Evolutionary conservation across 1,139 yeast species (phyloP).

Genomic region (Lodderomyces elongisporus): DNA sequence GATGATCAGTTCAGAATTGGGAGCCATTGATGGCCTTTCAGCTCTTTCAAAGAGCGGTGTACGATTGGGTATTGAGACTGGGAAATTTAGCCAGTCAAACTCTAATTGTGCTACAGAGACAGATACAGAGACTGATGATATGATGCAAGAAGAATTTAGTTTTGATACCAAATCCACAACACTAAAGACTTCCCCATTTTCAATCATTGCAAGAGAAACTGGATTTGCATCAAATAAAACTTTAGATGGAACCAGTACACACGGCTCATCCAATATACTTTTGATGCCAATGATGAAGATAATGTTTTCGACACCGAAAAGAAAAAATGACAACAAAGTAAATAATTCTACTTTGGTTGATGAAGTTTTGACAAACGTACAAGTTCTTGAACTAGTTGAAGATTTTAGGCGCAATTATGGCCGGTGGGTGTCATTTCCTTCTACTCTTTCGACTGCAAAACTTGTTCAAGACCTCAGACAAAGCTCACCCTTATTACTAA

Average conservation of each 20-base stretch:
- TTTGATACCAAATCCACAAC: slow-evolving; percentile 41
- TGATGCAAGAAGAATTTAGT: slow-evolving; percentile 18
- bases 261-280: no score
- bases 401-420: slow-evolving; percentile 67
- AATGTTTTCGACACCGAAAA: no score
- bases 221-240: no score
- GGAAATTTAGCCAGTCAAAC: no score
- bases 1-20: background rate
- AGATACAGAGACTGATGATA: background rate
- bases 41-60: slow-evolving; percentile 2
- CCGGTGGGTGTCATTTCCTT: slow-evolving; percentile 74
- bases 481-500: slow-evolving; percentile 58
- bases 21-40: background rate
- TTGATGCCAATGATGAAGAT: no score
- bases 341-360: no score
- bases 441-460: slow-evolving; percentile 42
- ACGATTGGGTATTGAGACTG: slow-evolving; percentile 9
- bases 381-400: slow-evolving; percentile 47
- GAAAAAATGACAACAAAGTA: no score
- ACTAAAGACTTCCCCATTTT: slow-evolving; percentile 47
- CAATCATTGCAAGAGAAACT: slow-evolving; percentile 38
- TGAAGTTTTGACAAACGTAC: slow-evolving; percentile 46
- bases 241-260: no score
- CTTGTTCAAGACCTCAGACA: slow-evolving; percentile 49
- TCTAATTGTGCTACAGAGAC: no score